Conservation (phyloP, 805 yeast species). For the Nadsonia fulvescens region DNA sequence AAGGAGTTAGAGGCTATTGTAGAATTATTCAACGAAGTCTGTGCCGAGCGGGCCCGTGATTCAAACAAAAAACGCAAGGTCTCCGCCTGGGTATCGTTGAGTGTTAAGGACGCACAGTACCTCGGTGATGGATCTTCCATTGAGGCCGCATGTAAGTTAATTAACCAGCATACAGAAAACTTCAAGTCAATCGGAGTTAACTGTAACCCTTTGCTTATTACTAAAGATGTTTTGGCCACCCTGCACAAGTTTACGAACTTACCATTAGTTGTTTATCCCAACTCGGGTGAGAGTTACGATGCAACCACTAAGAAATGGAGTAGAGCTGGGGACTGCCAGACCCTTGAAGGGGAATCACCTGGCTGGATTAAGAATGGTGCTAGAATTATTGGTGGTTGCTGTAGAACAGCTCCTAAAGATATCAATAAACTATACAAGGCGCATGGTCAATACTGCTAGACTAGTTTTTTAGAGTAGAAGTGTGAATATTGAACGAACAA, state of each 20-base stretch:
- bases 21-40: slow-evolving; percentile 20
- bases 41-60: no score
- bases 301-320: slow-evolving; percentile 27
- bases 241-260: slow-evolving; percentile 14
- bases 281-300: slow-evolving; percentile 54
- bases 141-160: slow-evolving; percentile 19
- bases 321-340: slow-evolving; percentile 4
- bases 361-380: slow-evolving; percentile 27
- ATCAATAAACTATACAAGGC: slow-evolving; percentile 13
- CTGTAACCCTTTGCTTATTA: slow-evolving; percentile 34
- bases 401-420: slow-evolving; percentile 45
- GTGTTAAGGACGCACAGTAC: slow-evolving; percentile 21
- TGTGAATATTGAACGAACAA: no score
- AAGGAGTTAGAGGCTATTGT: slow-evolving; percentile 36
- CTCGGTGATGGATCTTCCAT: slow-evolving; percentile 36
- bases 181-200: slow-evolving; percentile 42
- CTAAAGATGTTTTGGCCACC: slow-evolving; percentile 24
- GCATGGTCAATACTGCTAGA: no score
- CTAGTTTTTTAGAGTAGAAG: no score
- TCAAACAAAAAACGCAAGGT: slow-evolving; percentile 13
- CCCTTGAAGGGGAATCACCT: slow-evolving; percentile 22
- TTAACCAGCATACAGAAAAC: slow-evolving; percentile 9
- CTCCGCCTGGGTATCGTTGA: slow-evolving; percentile 32
- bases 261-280: slow-evolving; percentile 49
- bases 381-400: slow-evolving; percentile 57